Evolutionary conservation across 331 rosid genomes (phyloP), one percentile per base, ranked within the genome.

Genomic region (Stylosanthes scabra): DNA sequence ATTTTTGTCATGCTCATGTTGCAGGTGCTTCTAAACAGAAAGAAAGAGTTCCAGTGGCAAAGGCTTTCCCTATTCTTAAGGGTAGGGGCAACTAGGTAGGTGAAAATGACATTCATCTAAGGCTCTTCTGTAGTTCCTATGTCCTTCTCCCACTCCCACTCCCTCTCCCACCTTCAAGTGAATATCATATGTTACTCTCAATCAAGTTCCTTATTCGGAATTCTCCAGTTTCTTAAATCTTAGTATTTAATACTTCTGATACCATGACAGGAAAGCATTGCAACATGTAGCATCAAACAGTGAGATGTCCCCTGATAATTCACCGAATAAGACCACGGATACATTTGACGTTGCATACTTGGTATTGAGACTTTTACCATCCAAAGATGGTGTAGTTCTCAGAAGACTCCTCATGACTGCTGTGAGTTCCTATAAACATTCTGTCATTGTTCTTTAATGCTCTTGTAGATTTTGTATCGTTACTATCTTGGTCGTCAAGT

Each of bases 321-420:
- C 70, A 71, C 75, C 88, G 42, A 75, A 34, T 44, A 84, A 74
- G 61, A 74, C 82, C 51, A 37, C 77, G 58, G 81, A 80, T 76
- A 79, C 67, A 34, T 75, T 83, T 70, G 96, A 90, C 45, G 63
- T 86, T 80, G 96, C 95, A 9, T 83, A 81, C 63, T 88, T 94
- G 77, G 74, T 94, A 69, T 74, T 92, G 84, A 86, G 81, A 85
- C 83, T 94, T 74, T 80, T 94, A 72, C 87, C 88, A 42, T 91
- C 99, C 65, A 88, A 87, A 72, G 96, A 94, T 44, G 99, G 99
- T 49, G 84, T 79, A 47, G 93, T 82, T 82, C 87, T 94, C 67
- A 85, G 99, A 87, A 88, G 99, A 81, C 99, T 94, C 73, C 81
- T 91, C 76, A 94, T 94, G 97, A 94, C 96, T 71, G 97, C 90